A percentile compares a stretch with the other conserved stretches of the same genome.
Evolutionary conservation across 768 basidiomycete species (phyloP).

Genomic region (Trametes villosa): DNA sequence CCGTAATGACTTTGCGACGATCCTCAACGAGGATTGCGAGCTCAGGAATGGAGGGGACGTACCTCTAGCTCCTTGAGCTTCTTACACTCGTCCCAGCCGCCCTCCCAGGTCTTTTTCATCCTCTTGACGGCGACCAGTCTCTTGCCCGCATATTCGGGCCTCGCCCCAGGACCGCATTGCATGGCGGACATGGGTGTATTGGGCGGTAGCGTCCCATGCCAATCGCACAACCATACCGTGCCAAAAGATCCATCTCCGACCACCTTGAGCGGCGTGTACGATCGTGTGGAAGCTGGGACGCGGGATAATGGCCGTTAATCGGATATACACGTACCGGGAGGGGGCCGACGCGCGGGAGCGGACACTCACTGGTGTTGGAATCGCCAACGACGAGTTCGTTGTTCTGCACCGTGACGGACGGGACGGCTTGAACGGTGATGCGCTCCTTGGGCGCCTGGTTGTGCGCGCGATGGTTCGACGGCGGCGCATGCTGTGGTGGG

Average conservation of each 20-base stretch:
- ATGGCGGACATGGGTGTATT: slow-evolving; percentile 91
- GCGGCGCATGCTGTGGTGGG: slow-evolving; percentile 18
- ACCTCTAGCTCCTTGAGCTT: slow-evolving; percentile 95
- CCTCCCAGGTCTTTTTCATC: slow-evolving; percentile 98
- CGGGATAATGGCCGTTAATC: background rate
- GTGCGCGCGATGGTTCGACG: slow-evolving; percentile 25
- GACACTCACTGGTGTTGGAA: slow-evolving; percentile 66
- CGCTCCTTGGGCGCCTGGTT: slow-evolving; percentile 53
- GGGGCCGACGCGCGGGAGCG: slow-evolving; percentile 8
- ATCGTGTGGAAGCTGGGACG: slow-evolving; percentile 73
- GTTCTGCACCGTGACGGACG: slow-evolving; percentile 74
- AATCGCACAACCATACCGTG: slow-evolving; percentile 98
- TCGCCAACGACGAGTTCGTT: slow-evolving; percentile 75
- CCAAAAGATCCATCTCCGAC: slow-evolving; percentile 99
- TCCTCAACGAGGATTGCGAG: slow-evolving; percentile 13
- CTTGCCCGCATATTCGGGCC: slow-evolving; percentile 94
- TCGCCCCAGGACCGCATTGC: slow-evolving; percentile 91
- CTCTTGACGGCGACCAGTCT: slow-evolving; percentile 95
- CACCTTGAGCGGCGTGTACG: slow-evolving; percentile 94
- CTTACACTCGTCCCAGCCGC: slow-evolving; percentile 97
- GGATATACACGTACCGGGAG: slow-evolving; percentile 16
- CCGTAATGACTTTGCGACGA: slow-evolving; percentile 74
- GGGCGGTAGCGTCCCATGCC: slow-evolving; percentile 94
- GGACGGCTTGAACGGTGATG: slow-evolving; percentile 71
- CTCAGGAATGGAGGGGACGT: slow-evolving; percentile 37